Conservation (phyloP, 2,329 filamentous ascomycete genomes). For the Colletotrichum sp. region DNA sequence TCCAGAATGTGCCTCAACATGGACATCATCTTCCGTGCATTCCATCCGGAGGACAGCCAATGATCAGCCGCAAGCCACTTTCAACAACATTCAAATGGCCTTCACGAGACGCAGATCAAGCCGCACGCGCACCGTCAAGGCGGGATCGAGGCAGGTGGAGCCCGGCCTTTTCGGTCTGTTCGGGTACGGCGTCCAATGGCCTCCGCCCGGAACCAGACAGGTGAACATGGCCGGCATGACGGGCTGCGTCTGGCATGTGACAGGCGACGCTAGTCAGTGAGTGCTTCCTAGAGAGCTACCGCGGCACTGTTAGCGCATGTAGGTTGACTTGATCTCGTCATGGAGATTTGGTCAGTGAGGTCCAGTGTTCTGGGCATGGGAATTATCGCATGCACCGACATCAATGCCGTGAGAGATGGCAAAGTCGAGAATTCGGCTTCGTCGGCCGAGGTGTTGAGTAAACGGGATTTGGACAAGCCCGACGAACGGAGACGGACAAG, state of each 20-base stretch:
- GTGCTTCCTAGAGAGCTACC: neutral
- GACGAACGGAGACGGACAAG: neutral
- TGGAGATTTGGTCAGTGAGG: neutral
- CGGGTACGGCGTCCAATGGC: conserved; percentile 8
- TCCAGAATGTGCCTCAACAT: neutral
- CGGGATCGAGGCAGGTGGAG: neutral
- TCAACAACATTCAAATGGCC: neutral
- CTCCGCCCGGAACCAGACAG: conserved; percentile 4
- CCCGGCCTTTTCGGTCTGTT: conserved; percentile 8
- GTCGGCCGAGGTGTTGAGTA: neutral
- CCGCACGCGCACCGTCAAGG: neutral
- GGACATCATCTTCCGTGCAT: neutral
- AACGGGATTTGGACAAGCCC: neutral
- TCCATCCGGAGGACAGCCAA: neutral
- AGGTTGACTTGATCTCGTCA: neutral
- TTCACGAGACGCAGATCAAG: neutral
- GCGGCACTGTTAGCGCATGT: neutral
- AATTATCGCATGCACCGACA: neutral
- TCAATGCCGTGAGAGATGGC: neutral
- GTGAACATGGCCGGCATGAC: neutral
- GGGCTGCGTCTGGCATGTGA: conserved; percentile 1
- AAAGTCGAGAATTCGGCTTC: neutral
- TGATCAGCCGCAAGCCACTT: neutral
- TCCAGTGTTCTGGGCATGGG: neutral
- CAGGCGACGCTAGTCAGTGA: neutral